Evolutionary conservation across 192 early-diverging fungal species (phyloP).

Genomic region (Coemansia sp.): DNA sequence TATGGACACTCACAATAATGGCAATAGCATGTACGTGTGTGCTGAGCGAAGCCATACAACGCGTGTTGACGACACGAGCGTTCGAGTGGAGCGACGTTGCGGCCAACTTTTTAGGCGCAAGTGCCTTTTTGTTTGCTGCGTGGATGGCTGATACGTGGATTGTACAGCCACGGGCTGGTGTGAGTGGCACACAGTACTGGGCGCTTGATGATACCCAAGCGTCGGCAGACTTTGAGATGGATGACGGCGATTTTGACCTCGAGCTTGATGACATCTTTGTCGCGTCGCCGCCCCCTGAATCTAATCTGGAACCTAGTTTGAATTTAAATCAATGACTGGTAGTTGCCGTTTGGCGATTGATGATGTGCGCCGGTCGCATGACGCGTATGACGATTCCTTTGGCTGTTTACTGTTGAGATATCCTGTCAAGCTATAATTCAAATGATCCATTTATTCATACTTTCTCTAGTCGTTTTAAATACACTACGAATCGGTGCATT

Average conservation of each 20-base stretch:
- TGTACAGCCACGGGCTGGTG: conserved; percentile 22
- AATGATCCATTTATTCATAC: no score
- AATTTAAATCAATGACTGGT: no score
- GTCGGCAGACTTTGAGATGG: conserved; percentile 19
- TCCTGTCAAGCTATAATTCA: no score
- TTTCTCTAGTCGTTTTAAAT: no score
- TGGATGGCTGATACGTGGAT: conserved; percentile 49
- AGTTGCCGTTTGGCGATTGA: no score
- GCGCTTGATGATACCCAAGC: conserved; percentile 2
- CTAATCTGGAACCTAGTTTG: no score
- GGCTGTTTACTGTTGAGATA: no score
- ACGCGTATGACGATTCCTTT: no score
- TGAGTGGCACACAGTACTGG: conserved; percentile 24
- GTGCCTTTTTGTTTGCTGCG: conserved; percentile 35
- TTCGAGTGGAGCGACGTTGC: conserved; percentile 45
- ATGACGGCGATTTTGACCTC: conserved; percentile 32
- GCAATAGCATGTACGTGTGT: conserved; percentile 17
- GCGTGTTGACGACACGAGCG: conserved; percentile 28
- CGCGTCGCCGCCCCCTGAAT: conserved; percentile 6
- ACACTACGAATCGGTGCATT: no score
- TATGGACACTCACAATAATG: conserved; percentile 20
- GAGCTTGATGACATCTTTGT: conserved; percentile 52
- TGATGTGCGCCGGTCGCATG: no score
- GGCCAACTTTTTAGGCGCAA: conserved; percentile 37
- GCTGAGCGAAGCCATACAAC: conserved; percentile 42